These are phyloP conservation scores for Pseudocercospora vitis DNA, from an alignment of 2,329 filamentous ascomycete species.

Conservation along the genomic window DNA sequence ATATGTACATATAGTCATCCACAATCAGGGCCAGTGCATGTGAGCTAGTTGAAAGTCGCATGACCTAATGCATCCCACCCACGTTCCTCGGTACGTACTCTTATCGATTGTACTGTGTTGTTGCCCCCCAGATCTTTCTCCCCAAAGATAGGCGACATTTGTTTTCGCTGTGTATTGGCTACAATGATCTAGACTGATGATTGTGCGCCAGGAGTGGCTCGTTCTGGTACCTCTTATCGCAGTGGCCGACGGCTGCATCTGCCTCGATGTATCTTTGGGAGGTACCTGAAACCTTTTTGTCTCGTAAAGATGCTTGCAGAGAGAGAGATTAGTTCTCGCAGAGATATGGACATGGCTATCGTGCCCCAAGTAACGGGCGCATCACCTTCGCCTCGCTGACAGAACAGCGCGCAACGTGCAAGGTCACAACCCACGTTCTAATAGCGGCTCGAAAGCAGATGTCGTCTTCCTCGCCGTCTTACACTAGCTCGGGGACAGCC, in stretches of 20 bases:
- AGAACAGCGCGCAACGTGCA: too few species aligned
- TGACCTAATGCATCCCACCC: neutral
- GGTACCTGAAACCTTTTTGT: neutral
- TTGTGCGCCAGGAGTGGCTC: neutral
- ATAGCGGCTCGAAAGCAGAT: too few species aligned
- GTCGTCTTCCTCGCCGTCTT: too few species aligned
- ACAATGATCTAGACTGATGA: neutral
- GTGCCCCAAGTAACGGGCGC: too few species aligned
- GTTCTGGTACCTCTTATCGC: neutral
- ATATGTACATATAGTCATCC: too few species aligned
- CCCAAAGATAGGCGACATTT: neutral
- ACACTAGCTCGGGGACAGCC: too few species aligned
- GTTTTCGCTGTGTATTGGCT: neutral
- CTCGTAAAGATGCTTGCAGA: too few species aligned
- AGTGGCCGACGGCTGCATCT: neutral
- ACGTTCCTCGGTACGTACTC: neutral
- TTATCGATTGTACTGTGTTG: neutral
- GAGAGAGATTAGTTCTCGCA: too few species aligned
- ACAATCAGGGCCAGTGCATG: too few species aligned
- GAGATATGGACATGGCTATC: too few species aligned
- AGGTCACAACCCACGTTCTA: too few species aligned
- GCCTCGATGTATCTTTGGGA: constrained; percentile 3
- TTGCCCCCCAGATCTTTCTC: neutral
- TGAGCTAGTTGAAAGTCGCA: neutral
- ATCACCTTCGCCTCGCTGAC: too few species aligned